Evolutionary conservation across 2,329 filamentous ascomycete genomes (phyloP).

Genomic region (Penicillium sp.): DNA sequence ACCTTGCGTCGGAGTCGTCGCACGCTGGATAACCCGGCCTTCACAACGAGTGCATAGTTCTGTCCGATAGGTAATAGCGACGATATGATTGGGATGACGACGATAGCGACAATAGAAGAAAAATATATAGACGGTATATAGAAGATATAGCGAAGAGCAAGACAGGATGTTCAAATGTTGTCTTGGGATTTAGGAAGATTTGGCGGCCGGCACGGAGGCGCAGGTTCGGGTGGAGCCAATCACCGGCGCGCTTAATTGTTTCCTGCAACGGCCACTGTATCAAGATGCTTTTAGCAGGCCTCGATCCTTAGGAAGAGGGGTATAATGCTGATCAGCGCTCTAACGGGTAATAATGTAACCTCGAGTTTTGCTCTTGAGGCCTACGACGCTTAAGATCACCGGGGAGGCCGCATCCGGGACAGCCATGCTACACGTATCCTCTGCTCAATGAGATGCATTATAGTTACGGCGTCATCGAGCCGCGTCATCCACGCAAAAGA

Average conservation of each 20-base stretch:
- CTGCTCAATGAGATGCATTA: no score
- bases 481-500: constrained; percentile 6
- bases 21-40: not conserved
- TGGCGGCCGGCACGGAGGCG: not conserved
- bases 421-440: no score
- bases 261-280: no score
- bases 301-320: no score
- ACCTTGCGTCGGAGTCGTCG: not conserved
- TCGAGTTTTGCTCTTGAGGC: not conserved
- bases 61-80: not conserved
- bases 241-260: no score
- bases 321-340: not conserved
- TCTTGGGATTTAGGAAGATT: not conserved
- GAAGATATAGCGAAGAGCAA: not conserved
- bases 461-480: constrained; percentile 4
- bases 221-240: not conserved
- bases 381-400: no score
- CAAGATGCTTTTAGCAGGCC: no score
- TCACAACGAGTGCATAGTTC: not conserved
- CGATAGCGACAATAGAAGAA: not conserved
- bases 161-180: not conserved
- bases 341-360: not conserved
- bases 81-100: not conserved
- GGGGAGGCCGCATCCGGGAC: no score
- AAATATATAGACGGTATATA: not conserved